Base-by-base conservation (phyloP, 2,329 filamentous ascomycete genomes). In the Scedosporium minutisporum region DNA sequence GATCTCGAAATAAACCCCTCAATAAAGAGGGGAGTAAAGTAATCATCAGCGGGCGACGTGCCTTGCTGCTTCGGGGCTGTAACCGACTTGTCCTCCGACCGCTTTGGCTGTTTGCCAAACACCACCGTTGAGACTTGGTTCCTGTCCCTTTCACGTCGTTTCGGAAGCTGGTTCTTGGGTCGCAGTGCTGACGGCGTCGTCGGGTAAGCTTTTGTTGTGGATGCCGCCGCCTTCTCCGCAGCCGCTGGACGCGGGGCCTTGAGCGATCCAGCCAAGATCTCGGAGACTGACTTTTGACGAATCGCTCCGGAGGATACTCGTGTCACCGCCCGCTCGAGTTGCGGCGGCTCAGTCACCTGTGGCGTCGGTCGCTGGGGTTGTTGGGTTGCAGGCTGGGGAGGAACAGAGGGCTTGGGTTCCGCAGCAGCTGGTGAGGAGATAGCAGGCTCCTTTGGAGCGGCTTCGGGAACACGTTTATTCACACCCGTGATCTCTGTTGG, bases 91-190 rank as follows among this genome's bases (percentile, higher is more conserved):
- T 85, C 82, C 14, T 80, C 74, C 21, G 74, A 67, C 57, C 77
- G 78, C 66, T 78, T 78, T 1, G 77, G 76, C 62, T 86, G 84
- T 69, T 90, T 91, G 2, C 89, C 87, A 71, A 96, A 95, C 0
- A 93, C 81, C 3, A 95, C 90, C 0, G 86, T 90, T 1, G 88
- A 91, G 14, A 88, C 78, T 67, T 88, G 88, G 69, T 86, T 88
- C 60, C 83, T 51, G 6, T 80, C 65, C 79, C 29, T 57, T 7
- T 29, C 60, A 14, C 33, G 21, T n/a, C 29, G 46, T 18, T 62
- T 61, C 27, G 57, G 23, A 7, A 51, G 23, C 18, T 57, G 59
- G 51, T 33, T 42, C 2, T 55, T 60, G 21, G n/a, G 18, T 21
- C 18, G 62, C 33, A 41, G 27, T 10, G 46, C 23, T 18, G 27